Evolutionary conservation across 768 basidiomycete species (phyloP).

Genomic region (Auricularia sp.): DNA sequence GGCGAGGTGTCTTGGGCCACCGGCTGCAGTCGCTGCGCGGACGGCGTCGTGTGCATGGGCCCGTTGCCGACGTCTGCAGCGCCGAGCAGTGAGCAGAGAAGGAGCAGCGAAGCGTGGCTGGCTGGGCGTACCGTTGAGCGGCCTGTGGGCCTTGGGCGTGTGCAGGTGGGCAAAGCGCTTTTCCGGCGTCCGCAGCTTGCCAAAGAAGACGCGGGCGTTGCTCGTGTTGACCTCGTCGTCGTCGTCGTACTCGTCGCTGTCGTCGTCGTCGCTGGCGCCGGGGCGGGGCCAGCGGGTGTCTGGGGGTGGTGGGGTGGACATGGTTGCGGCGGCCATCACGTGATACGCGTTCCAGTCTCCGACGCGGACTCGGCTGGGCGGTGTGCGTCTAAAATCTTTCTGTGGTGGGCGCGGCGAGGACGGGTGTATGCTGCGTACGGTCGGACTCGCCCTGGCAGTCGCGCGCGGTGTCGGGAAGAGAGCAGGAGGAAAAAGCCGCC

Average conservation of each 20-base stretch:
- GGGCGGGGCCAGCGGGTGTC: neutral
- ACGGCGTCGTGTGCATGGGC: slow-evolving; percentile 12
- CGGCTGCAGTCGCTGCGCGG: slow-evolving; percentile 7
- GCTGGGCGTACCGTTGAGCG: slow-evolving; percentile 20
- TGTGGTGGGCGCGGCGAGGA: no score
- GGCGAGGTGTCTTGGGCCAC: slow-evolving; percentile 13
- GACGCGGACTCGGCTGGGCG: no score
- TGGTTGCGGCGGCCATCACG: neutral
- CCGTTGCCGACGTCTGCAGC: neutral
- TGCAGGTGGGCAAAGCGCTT: slow-evolving; percentile 27
- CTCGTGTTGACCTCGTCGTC: slow-evolving; percentile 35
- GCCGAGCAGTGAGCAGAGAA: neutral
- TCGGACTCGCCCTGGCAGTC: no score
- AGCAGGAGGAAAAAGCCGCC: no score
- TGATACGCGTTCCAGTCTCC: neutral
- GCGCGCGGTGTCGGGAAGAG: no score
- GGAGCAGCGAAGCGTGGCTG: neutral
- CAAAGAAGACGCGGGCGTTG: slow-evolving; percentile 39
- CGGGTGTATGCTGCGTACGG: no score
- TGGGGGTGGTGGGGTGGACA: neutral
- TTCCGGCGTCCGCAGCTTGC: slow-evolving; percentile 44
- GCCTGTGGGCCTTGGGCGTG: slow-evolving; percentile 12
- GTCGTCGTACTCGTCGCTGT: neutral
- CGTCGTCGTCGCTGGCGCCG: neutral
- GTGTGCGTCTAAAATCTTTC: no score